Conservation (phyloP, 768 basidiomycete genomes). For the Roridomyces roridus region DNA sequence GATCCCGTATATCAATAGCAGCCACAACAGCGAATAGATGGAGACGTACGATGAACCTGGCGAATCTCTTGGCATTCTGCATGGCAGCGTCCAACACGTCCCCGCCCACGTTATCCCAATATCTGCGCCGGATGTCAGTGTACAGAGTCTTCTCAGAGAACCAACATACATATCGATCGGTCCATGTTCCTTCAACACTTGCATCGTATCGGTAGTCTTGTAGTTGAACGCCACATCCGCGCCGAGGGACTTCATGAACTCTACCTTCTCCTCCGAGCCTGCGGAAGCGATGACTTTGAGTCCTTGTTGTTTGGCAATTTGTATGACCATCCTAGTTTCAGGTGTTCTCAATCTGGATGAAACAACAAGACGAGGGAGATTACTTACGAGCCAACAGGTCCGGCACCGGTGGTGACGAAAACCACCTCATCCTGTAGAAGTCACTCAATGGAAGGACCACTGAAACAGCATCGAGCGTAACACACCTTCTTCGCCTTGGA, state of each 20-base stretch:
- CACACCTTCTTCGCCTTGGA: constrained; percentile 44
- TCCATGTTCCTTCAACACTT: constrained; percentile 62
- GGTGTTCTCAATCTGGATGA: not conserved
- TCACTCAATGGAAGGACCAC: not conserved
- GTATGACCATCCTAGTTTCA: constrained; percentile 53
- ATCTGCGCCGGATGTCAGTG: constrained; percentile 33
- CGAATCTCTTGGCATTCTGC: constrained; percentile 35
- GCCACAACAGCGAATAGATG: not conserved
- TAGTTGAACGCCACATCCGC: constrained; percentile 79
- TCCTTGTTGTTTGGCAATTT: constrained; percentile 57
- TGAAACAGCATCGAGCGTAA: not conserved
- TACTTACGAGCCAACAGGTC: constrained; percentile 67
- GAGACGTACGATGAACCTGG: constrained; percentile 38
- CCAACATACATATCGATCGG: constrained; percentile 49
- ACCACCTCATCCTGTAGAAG: constrained; percentile 43
- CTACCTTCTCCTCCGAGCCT: constrained; percentile 77
- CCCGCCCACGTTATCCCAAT: constrained; percentile 53
- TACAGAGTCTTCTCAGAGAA: not conserved
- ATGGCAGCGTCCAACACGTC: constrained; percentile 45
- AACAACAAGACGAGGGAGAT: not conserved
- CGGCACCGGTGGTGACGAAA: constrained; percentile 49
- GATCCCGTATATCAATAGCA: not conserved
- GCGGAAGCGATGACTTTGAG: constrained; percentile 74
- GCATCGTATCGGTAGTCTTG: constrained; percentile 60
- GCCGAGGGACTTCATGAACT: constrained; percentile 63